Evolutionary conservation across 805 yeast species (phyloP).

Genomic region (Cyberlindnera subsufficiens): DNA sequence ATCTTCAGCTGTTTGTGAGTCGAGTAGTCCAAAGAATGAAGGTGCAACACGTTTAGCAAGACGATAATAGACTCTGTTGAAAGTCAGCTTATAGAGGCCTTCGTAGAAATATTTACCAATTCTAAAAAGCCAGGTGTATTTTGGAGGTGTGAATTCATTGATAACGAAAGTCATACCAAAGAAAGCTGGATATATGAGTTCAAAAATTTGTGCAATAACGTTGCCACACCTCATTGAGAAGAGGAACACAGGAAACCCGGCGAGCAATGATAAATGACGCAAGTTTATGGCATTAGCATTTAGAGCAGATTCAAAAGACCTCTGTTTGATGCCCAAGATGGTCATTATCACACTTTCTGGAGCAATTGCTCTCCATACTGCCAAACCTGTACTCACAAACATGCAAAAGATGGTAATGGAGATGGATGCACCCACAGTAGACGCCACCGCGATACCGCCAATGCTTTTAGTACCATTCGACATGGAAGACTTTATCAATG

Average conservation of each 20-base stretch:
- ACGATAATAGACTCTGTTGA: conserved; percentile 31
- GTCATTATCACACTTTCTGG: conserved; percentile 28
- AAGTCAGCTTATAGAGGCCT: conserved; percentile 15
- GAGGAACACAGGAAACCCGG: conserved; percentile 27
- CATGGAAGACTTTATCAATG: conserved; percentile 16
- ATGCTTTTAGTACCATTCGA: not conserved
- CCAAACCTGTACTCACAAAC: conserved; percentile 25
- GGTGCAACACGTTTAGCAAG: conserved; percentile 17
- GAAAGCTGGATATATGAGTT: not conserved
- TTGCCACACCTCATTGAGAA: conserved; percentile 16
- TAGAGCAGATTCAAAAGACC: conserved; percentile 13
- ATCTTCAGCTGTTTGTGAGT: not conserved
- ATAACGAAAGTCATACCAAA: not conserved
- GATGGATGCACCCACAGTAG: conserved; percentile 19
- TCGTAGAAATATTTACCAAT: conserved; percentile 13
- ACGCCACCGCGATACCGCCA: conserved; percentile 8
- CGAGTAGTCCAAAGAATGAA: conserved; percentile 21
- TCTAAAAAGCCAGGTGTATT: conserved; percentile 9
- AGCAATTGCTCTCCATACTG: conserved; percentile 22
- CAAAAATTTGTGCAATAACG: not conserved
- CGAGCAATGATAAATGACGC: conserved; percentile 15
- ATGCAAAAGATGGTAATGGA: conserved; percentile 16
- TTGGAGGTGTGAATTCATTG: conserved; percentile 4
- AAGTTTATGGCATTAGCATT: conserved; percentile 5
- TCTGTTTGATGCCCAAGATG: conserved; percentile 22